Conservation (phyloP, 1,139 yeast species). For the Suhomyces chickasaworum region DNA sequence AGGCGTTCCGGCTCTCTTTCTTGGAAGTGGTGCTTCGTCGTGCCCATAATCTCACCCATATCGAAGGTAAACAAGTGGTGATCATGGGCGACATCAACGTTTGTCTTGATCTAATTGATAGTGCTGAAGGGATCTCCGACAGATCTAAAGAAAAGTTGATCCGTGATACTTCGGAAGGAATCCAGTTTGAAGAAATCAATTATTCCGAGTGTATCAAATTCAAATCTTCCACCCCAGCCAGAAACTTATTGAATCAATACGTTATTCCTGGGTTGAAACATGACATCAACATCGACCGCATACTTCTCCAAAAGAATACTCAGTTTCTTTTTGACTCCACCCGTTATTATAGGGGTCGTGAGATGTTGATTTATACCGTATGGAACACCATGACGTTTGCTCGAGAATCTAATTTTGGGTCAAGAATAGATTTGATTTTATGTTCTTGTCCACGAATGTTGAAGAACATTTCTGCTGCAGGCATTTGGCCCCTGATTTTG, state of each 20-base stretch:
- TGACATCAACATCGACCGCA: constrained; percentile 8
- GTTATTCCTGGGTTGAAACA: constrained; percentile 19
- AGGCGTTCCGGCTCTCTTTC: constrained; percentile 59
- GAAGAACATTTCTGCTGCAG: constrained; percentile 45
- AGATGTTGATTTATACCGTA: constrained; percentile 77
- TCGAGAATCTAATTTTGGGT: constrained; percentile 84
- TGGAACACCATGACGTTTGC: constrained; percentile 85
- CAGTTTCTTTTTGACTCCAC: constrained; percentile 64
- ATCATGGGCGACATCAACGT: constrained; percentile 90
- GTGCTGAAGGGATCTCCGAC: constrained; percentile 67
- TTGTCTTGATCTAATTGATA: constrained; percentile 75
- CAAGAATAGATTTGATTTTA: constrained; percentile 80
- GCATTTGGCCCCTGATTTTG: constrained; percentile 65
- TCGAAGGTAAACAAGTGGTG: constrained; percentile 64
- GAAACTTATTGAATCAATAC: constrained; percentile 47
- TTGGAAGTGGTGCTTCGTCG: constrained; percentile 60
- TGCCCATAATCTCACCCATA: constrained; percentile 49
- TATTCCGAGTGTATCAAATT: constrained; percentile 41
- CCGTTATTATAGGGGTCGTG: constrained; percentile 56
- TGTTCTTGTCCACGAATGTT: constrained; percentile 41
- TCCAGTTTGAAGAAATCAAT: constrained; percentile 46
- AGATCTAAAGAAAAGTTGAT: constrained; percentile 31
- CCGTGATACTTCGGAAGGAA: constrained; percentile 17
- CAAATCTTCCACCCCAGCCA: constrained; percentile 43
- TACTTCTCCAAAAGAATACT: constrained; percentile 8